These are phyloP conservation scores for Aspergillus spinulosporus DNA, from an alignment of 2,329 filamentous ascomycete genomes.

Conservation along the genomic window DNA sequence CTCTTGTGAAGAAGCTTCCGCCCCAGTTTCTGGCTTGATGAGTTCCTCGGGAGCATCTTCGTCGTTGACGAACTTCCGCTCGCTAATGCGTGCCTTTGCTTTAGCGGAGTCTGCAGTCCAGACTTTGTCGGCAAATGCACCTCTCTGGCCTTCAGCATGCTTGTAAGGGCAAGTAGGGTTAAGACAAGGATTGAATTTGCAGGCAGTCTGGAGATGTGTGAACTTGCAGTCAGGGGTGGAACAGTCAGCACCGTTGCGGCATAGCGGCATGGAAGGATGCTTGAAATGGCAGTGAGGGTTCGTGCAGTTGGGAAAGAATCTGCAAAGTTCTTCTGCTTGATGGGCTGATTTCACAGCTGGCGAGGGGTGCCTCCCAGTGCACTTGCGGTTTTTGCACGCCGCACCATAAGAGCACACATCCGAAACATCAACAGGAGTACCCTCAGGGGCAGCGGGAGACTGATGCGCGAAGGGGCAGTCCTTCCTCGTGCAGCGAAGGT, in stretches of 20 bases:
- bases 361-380: constrained; percentile 86
- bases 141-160: constrained; percentile 87
- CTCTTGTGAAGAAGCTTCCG: constrained; percentile 33
- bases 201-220: constrained; percentile 79
- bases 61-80: constrained; percentile 77
- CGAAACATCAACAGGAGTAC: constrained; percentile 72
- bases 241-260: constrained; percentile 89
- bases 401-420: constrained; percentile 82
- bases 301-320: constrained; percentile 87
- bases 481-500: constrained; percentile 80
- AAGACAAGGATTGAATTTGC: constrained; percentile 87
- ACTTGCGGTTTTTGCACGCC: constrained; percentile 95
- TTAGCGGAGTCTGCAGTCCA: constrained; percentile 67
- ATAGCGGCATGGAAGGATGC: constrained; percentile 82
- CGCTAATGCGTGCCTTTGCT: constrained; percentile 71
- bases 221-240: constrained; percentile 81
- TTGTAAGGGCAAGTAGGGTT: constrained; percentile 87
- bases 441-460: constrained; percentile 81
- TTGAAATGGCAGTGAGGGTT: constrained; percentile 86
- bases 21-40: constrained; percentile 59
- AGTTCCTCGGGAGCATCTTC: constrained; percentile 68
- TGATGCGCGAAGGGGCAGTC: constrained; percentile 94
- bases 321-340: constrained; percentile 82
- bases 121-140: constrained; percentile 81
- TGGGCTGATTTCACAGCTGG: constrained; percentile 77